Percentiles rank a stretch among this genome's conserved stretches.
Conservation (phyloP, 164 flowering plant species). For the Annona cherimola region DNA sequence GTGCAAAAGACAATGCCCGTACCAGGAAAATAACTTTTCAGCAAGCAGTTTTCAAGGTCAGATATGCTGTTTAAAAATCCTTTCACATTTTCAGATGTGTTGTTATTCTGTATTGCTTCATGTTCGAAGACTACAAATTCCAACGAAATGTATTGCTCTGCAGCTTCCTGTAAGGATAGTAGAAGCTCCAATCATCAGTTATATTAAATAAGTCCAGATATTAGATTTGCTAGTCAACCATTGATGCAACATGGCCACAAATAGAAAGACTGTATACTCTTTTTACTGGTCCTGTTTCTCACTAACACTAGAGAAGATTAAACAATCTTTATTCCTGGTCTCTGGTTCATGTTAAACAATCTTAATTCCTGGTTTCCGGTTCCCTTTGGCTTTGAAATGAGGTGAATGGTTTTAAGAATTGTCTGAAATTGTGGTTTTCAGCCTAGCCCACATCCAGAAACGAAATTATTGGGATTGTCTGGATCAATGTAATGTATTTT, state of each 20-base stretch:
- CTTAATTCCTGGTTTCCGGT: too few relatives aligned
- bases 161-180: conserved; percentile 60
- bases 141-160: conserved; percentile 60
- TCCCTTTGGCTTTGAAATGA: too few relatives aligned
- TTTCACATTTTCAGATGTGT: conserved; percentile 35
- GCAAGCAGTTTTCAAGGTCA: conserved; percentile 71
- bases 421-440: background rate
- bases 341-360: too few relatives aligned
- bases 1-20: background rate
- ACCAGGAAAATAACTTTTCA: conserved; percentile 58
- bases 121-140: conserved; percentile 68
- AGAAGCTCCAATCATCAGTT: too few relatives aligned
- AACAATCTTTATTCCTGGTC: too few relatives aligned
- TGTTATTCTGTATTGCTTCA: conserved; percentile 34
- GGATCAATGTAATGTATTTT: background rate
- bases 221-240: too few relatives aligned
- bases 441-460: background rate
- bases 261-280: too few relatives aligned
- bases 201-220: too few relatives aligned
- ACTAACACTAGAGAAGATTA: too few relatives aligned
- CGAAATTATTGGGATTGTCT: background rate
- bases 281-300: too few relatives aligned
- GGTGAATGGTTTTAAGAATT: background rate
- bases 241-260: too few relatives aligned
- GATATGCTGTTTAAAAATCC: conserved; percentile 42